Percentiles rank a stretch among this genome's conserved stretches.
These are phyloP conservation scores for Vitis rotundifolia DNA, from an alignment of 164 flowering plant genomes.

Conservation along the genomic window DNA sequence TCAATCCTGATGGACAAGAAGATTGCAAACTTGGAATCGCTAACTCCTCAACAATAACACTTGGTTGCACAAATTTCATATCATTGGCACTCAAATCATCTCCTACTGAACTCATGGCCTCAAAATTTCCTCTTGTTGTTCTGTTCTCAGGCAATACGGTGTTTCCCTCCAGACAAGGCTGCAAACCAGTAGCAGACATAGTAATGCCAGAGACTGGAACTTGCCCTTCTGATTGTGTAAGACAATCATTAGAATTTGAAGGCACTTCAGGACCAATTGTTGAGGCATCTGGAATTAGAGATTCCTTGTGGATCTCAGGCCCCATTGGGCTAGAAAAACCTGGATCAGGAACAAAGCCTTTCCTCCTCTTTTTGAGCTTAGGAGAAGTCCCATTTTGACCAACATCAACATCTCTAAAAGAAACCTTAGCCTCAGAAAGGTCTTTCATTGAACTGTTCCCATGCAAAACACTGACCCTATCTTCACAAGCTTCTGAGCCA, in stretches of 20 bases:
- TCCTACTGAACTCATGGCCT: constrained; percentile 3
- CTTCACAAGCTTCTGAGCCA: constrained; percentile 1
- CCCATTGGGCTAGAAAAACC: constrained; percentile 3
- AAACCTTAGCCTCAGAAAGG: constrained; percentile 6
- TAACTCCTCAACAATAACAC: constrained; percentile 12
- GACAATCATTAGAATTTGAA: neutral
- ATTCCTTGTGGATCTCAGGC: constrained; percentile 5
- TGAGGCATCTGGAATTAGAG: neutral
- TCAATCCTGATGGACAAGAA: constrained; percentile 7
- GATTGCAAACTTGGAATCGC: constrained; percentile 4
- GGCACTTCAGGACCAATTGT: constrained; percentile 3
- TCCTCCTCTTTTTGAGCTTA: constrained; percentile 11
- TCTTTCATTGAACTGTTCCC: constrained; percentile 2
- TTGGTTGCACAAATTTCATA: constrained; percentile 2
- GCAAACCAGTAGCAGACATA: constrained; percentile 1
- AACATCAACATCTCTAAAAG: neutral
- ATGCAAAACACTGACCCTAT: neutral
- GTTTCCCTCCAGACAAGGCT: neutral
- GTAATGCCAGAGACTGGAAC: constrained; percentile 6
- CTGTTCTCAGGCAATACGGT: constrained; percentile 5
- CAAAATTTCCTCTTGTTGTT: constrained; percentile 1
- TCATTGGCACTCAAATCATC: constrained; percentile 10
- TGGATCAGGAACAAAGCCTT: neutral
- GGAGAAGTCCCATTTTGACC: constrained; percentile 9
- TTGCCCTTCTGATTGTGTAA: constrained; percentile 6